These are phyloP conservation scores for Angophora floribunda DNA, from an alignment of 345 rosid genomes.

Conservation along the genomic window DNA sequence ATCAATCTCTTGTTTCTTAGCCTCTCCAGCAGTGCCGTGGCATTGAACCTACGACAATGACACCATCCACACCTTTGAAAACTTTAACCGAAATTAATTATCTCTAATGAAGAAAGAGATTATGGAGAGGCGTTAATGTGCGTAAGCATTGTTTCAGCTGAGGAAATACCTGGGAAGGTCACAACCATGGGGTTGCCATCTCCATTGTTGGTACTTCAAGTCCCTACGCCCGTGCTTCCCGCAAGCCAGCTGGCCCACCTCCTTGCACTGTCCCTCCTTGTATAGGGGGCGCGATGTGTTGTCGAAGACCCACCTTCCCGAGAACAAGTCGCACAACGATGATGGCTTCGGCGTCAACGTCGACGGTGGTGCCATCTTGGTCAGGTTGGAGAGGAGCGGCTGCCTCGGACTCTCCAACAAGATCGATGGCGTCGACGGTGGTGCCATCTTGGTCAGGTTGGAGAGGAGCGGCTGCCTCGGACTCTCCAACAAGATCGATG, in stretches of 20 bases:
- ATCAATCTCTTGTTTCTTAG: slow-evolving; percentile 86
- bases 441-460: no score
- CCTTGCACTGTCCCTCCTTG: slow-evolving; percentile 64
- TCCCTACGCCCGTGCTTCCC: slow-evolving; percentile 79
- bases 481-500: no score
- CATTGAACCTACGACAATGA: not conserved
- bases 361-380: no score
- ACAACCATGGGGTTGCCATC: slow-evolving; percentile 87
- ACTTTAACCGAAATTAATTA: not conserved
- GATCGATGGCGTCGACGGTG: not conserved
- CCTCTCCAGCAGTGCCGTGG: slow-evolving; percentile 54
- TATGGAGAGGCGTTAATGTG: not conserved
- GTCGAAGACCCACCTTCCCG: slow-evolving; percentile 76
- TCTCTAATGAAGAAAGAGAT: not conserved
- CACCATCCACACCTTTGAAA: not conserved
- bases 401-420: not conserved
- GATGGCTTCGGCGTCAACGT: not conserved
- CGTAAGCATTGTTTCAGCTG: not conserved
- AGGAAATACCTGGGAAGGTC: slow-evolving; percentile 59
- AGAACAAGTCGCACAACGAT: slow-evolving; percentile 48
- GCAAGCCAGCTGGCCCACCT: slow-evolving; percentile 68
- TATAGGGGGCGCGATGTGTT: slow-evolving; percentile 63
- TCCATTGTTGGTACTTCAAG: slow-evolving; percentile 58
- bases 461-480: no score
- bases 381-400: no score